Percentiles rank a stretch among this genome's conserved stretches.
Conservation (phyloP, 208 protist species). For the Leishmania braziliensis region DNA sequence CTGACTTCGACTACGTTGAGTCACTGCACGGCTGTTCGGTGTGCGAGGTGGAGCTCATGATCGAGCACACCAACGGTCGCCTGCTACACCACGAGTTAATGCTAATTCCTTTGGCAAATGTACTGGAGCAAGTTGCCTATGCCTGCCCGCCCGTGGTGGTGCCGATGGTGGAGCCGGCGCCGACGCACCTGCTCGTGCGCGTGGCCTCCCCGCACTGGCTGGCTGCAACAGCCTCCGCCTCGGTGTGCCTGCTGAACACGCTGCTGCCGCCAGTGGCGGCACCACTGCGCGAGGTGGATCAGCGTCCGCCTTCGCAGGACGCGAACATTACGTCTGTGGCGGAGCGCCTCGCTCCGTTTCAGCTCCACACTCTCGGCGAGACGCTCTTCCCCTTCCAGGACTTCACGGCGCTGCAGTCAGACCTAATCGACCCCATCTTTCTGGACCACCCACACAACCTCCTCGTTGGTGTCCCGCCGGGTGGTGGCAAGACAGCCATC, state of each 20-base stretch:
- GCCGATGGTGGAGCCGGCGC: constrained; percentile 97
- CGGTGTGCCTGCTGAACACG: constrained; percentile 96
- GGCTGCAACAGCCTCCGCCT: constrained; percentile 52
- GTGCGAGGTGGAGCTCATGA: constrained; percentile 95
- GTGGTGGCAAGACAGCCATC: constrained; percentile 94
- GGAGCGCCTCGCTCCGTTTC: constrained; percentile 71
- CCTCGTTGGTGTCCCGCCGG: constrained; percentile 95
- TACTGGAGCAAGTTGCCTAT: constrained; percentile 76
- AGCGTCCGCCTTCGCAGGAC: constrained; percentile 63
- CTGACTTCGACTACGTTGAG: constrained; percentile 97
- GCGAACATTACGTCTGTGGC: constrained; percentile 71
- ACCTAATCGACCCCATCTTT: constrained; percentile 92
- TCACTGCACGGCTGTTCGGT: constrained; percentile 86
- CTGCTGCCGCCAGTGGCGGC: constrained; percentile 82
- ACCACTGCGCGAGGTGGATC: constrained; percentile 68
- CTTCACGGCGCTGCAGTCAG: constrained; percentile 97
- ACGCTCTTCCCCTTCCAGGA: constrained; percentile 91
- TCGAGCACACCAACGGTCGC: constrained; percentile 96
- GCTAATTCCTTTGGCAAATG: constrained; percentile 77
- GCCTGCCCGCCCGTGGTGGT: constrained; percentile 93
- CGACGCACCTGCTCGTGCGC: constrained; percentile 95
- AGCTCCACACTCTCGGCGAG: constrained; percentile 76
- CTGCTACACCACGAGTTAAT: constrained; percentile 98
- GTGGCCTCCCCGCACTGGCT: constrained; percentile 93
- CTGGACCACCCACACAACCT: constrained; percentile 95